Base-by-base conservation (phyloP, 2,329 filamentous ascomycete species). In the Metarhizium sp. region DNA sequence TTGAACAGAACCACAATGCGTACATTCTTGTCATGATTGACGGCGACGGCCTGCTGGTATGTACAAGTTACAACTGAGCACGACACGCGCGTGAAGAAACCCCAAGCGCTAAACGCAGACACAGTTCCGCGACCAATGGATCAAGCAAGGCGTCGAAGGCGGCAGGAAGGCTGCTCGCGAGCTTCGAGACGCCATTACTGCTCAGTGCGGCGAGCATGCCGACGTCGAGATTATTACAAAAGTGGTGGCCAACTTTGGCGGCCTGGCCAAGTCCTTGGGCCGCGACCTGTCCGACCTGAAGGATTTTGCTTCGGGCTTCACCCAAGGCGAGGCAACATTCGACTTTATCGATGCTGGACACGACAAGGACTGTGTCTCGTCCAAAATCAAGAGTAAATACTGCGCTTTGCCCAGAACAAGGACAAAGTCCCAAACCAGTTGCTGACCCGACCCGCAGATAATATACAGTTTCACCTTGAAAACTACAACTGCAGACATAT, bases 11-110 rank as follows among this genome's bases (percentile, higher is more conserved):
- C 57, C 73, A 70, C 51, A 84, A 84, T 66, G 74, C 78, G 45
- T 86, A 86, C 65, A 73, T 85, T 62, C 67, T 81, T 59, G 75
- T 84, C 43, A 64, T 85, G 60, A 78, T 87, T 61, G 84, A 86
- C 65, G 84, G 82, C 42, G 78, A 87, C 65, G 80, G 81, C 48
- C 73, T 85, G 57, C 71, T 85, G 66, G 82, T 85, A 62, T 54
- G 64, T 63, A 11, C 32, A 34, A 18, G n/a, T n/a, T n/a, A n/a
- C n/a, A n/a, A 7, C 6, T 11, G 32, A 7, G 32, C 32, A 11
- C 32, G 32, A 34, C 32, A 11, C 32, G 32, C 32, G 6, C 32
- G 32, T 34, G 25, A 25, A 25, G 25, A 25, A 34, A 34, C 32
- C 6, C 32, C 32, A 8, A 11, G 32, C 10, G 42, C 47, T 52